A percentile compares a stretch with the other conserved stretches of the same genome.
These are phyloP conservation scores for Closterium sp. DNA, from an alignment of 139 green algal species.

Conservation along the genomic window DNA sequence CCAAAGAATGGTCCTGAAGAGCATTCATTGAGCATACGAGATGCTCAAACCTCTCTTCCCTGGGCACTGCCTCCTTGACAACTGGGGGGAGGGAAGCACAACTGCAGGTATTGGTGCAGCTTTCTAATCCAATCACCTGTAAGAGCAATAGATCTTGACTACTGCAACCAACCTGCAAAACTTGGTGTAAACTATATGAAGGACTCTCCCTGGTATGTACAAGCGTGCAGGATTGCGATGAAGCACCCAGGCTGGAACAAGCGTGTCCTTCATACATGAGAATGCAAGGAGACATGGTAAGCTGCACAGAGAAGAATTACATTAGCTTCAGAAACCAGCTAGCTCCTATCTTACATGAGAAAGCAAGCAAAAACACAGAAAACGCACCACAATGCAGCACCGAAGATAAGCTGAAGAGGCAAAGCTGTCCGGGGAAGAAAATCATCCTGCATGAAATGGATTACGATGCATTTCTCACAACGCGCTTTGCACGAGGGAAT, in stretches of 20 bases:
- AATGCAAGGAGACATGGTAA: conserved; percentile 9
- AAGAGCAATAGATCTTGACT: not conserved
- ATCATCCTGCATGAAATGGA: conserved; percentile 6
- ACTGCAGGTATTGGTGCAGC: not conserved
- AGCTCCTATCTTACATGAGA: not conserved
- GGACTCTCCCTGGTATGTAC: conserved; percentile 21
- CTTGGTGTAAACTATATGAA: conserved; percentile 32
- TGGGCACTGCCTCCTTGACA: conserved; percentile 21
- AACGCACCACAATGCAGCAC: conserved; percentile 8
- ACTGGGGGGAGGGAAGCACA: conserved; percentile 5
- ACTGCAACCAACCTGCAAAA: not conserved
- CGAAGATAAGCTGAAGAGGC: conserved; percentile 37
- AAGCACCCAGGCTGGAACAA: not conserved
- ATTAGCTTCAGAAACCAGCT: not conserved
- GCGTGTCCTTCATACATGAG: conserved; percentile 31
- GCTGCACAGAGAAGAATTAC: not conserved
- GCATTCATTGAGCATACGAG: conserved; percentile 20
- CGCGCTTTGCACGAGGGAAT: not conserved
- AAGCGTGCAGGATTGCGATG: conserved; percentile 2
- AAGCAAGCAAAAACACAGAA: not conserved
- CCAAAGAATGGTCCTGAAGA: conserved; percentile 7
- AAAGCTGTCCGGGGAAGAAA: conserved; percentile 30
- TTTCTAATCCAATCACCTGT: not conserved
- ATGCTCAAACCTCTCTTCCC: conserved; percentile 35
- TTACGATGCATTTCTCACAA: not conserved